Base-by-base conservation (phyloP, 495 filamentous ascomycete species). In the Usnea hakonensis region DNA sequence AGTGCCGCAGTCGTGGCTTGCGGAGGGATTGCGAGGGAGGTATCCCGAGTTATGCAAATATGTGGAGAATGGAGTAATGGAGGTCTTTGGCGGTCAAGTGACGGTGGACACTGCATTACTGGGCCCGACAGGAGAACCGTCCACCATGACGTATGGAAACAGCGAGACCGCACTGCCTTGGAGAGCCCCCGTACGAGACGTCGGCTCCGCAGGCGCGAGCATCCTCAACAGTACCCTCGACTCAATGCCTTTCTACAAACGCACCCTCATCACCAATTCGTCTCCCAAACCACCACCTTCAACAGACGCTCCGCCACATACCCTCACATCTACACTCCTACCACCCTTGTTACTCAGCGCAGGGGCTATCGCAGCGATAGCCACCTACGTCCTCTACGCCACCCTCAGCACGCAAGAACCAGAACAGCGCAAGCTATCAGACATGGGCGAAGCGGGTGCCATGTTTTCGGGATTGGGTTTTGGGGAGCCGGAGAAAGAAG, bases 1-100 rank as follows among this genome's bases (percentile, higher is more conserved):
- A 0, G 70, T 94, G 33, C 88, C 90, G 26, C 80, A 87, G 56
- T 71, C 82, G 30, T 96, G 89, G 85, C 77, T 96, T 26, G 75
- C 77, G 54, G 81, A 86, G 55, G 76, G 79, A 10, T 78, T 96
- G 72, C 71, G 75, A 58, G 71, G 65, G 46, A 81, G 83, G 65
- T 88, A 82, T 56, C 75, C 77, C 5, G 69, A 68, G 4, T 64
- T 93, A 36, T 71, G 75, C 19, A 71, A 61, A 19, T 91, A 87
- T 71, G 78, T 82, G 30, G 71, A 79, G 57, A 73, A 77, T 23
- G 68, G 83, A 64, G 67, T 75, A 30, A 59, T 66, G 14, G 65
- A 72, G 16, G 73, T 75, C 44, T 81, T 79, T 66, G 79, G 78
- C 10, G 65, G 63, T 16, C 13, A 43, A 5, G 37, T 48, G 10